Conservation (phyloP, 2,329 filamentous ascomycete genomes). For the Diaporthe vaccinii region DNA sequence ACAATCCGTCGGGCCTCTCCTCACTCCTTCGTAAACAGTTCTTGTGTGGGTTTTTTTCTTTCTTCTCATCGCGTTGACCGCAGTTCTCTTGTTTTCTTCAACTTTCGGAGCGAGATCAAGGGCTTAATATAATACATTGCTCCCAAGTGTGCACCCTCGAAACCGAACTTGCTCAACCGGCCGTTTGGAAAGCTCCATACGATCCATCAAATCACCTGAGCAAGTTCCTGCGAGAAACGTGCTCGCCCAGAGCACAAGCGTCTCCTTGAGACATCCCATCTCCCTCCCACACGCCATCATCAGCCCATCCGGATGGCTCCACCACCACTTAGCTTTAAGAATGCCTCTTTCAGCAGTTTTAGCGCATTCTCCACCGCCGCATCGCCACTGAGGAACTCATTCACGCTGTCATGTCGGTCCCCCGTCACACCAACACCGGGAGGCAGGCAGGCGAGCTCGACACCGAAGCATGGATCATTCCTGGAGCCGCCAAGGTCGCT, state of each 20-base stretch:
- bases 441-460: conserved; percentile 35
- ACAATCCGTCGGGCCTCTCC: not conserved
- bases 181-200: conserved; percentile 23
- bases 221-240: conserved; percentile 36
- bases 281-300: conserved; percentile 21
- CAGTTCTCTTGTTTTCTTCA: not conserved
- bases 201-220: conserved; percentile 19
- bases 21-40: not conserved
- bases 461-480: conserved; percentile 43
- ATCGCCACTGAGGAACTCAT: conserved; percentile 47
- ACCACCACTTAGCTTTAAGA: conserved; percentile 42
- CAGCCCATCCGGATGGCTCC: conserved; percentile 42
- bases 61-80: conserved; percentile 6
- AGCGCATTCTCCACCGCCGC: conserved; percentile 48
- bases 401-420: conserved; percentile 51
- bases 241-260: conserved; percentile 22
- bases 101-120: not conserved
- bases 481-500: conserved; percentile 45
- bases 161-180: conserved; percentile 19
- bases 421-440: conserved; percentile 47
- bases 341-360: conserved; percentile 39
- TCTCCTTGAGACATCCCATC: conserved; percentile 29
- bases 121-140: conserved; percentile 2
- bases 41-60: not conserved
- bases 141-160: not conserved